Evolutionary conservation across 768 basidiomycete species (phyloP).

Genomic region (Lactarius deliciosus): DNA sequence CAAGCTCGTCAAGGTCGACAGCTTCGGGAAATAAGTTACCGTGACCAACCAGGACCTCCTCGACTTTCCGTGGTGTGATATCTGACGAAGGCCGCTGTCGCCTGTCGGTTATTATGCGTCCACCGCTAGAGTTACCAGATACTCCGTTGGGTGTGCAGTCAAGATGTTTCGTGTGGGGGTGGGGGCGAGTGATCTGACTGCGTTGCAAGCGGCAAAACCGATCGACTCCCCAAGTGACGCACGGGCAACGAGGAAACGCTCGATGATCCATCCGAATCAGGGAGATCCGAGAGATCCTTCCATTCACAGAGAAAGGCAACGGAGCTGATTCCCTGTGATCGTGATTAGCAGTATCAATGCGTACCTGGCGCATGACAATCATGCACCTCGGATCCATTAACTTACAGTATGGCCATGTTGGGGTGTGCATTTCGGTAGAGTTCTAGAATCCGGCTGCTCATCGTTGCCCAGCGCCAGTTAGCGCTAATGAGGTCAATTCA

Average conservation of each 20-base stretch:
- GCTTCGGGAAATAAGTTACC: background rate
- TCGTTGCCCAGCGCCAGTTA: background rate
- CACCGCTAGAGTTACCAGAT: background rate
- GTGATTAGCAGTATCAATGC: constrained; percentile 37
- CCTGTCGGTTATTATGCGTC: background rate
- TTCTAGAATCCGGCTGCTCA: constrained; percentile 7
- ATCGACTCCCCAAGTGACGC: background rate
- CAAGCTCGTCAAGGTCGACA: background rate
- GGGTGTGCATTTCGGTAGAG: background rate
- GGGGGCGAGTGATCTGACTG: background rate
- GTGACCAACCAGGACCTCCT: background rate
- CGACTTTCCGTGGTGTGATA: background rate
- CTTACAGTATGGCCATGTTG: background rate
- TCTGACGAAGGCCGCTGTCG: too few relatives aligned
- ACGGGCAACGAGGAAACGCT: background rate
- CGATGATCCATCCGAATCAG: background rate
- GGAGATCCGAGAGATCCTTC: constrained; percentile 56
- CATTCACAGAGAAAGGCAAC: constrained; percentile 50
- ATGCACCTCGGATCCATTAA: constrained; percentile 6
- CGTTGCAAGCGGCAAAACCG: background rate
- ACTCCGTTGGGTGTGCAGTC: background rate
- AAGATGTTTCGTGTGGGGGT: background rate
- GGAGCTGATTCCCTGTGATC: constrained; percentile 35
- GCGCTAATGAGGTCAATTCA: constrained; percentile 46
- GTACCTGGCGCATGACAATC: constrained; percentile 8